A percentile compares a stretch with the other conserved stretches of the same genome.
phyloP scores from a whole-genome alignment of 2,329 filamentous ascomycete genomes.

The Penicillium sp. region DNA sequence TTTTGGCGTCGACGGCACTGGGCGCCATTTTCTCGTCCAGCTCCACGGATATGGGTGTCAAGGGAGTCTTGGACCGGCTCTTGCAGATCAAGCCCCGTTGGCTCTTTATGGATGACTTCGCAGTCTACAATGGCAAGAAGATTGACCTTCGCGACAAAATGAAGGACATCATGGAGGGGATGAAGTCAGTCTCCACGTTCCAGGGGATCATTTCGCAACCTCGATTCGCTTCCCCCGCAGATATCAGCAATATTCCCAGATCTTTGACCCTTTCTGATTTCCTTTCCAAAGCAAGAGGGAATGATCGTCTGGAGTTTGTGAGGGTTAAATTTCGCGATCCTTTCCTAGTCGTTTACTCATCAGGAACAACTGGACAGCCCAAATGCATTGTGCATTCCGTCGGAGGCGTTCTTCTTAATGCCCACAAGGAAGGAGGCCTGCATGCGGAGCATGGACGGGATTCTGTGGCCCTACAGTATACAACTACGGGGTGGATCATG shows the following conservation, averaged over 20 bases:
- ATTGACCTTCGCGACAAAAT: conserved; percentile 74
- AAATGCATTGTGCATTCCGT: conserved; percentile 78
- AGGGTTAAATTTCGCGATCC: conserved; percentile 69
- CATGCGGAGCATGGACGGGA: conserved; percentile 47
- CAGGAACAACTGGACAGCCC: conserved; percentile 75
- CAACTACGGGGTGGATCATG: conserved; percentile 84
- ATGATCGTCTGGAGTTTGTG: conserved; percentile 51
- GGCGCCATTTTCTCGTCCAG: conserved; percentile 72
- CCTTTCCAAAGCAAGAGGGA: not conserved
- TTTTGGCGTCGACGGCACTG: conserved; percentile 65
- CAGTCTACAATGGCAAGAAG: conserved; percentile 74
- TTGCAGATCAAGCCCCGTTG: conserved; percentile 71
- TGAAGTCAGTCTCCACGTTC: conserved; percentile 61
- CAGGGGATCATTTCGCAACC: conserved; percentile 36
- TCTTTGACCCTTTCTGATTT: not conserved
- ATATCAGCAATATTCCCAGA: not conserved
- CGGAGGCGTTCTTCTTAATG: conserved; percentile 34
- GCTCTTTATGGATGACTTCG: conserved; percentile 75
- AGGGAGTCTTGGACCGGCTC: conserved; percentile 70
- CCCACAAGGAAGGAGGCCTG: conserved; percentile 59
- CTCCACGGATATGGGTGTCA: conserved; percentile 78
- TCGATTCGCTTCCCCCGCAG: not conserved
- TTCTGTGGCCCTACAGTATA: conserved; percentile 55
- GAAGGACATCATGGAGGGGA: conserved; percentile 60
- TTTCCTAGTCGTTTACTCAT: conserved; percentile 72